phyloP scores from a whole-genome alignment of 2,329 filamentous ascomycete species.

The Aspergillus clavatus region DNA sequence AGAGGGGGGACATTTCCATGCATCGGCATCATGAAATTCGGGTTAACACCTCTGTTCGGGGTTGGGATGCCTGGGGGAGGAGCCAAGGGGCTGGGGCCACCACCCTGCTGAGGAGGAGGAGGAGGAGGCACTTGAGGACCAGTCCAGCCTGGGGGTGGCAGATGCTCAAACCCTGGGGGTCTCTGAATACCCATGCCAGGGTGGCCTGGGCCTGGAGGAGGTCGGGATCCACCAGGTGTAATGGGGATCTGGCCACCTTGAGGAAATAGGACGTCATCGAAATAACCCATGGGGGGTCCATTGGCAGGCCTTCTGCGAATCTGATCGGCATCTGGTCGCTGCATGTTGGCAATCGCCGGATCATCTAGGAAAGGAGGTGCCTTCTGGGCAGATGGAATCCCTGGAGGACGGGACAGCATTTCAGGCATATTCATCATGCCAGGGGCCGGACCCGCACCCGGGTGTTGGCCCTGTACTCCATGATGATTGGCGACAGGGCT shows the following conservation, averaged over 20 bases:
- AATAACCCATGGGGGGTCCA: conserved; percentile 36
- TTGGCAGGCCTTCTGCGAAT: conserved; percentile 36
- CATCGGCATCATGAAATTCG: conserved; percentile 36
- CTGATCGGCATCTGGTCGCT: conserved; percentile 35
- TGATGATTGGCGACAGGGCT: conserved; percentile 22
- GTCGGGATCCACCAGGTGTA: conserved; percentile 32
- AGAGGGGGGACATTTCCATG: conserved; percentile 31
- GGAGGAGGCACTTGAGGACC: conserved; percentile 32
- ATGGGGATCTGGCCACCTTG: conserved; percentile 32
- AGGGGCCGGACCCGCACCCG: conserved; percentile 26
- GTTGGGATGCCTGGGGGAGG: conserved; percentile 38
- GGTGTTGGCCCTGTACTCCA: conserved; percentile 26
- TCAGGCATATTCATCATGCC: conserved; percentile 36
- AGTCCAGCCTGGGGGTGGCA: conserved; percentile 38
- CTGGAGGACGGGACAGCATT: conserved; percentile 31
- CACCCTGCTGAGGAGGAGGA: conserved; percentile 35
- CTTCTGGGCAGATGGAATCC: conserved; percentile 32
- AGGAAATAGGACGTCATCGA: conserved; percentile 38
- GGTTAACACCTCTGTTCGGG: conserved; percentile 34
- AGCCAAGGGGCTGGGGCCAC: conserved; percentile 29
- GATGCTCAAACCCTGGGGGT: conserved; percentile 42
- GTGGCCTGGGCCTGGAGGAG: conserved; percentile 30
- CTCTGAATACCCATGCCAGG: conserved; percentile 39
- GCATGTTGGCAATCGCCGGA: conserved; percentile 40
- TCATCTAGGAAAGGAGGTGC: conserved; percentile 40